Conservation (phyloP, 495 filamentous ascomycete genomes). For the Podospora pseudocomata region DNA sequence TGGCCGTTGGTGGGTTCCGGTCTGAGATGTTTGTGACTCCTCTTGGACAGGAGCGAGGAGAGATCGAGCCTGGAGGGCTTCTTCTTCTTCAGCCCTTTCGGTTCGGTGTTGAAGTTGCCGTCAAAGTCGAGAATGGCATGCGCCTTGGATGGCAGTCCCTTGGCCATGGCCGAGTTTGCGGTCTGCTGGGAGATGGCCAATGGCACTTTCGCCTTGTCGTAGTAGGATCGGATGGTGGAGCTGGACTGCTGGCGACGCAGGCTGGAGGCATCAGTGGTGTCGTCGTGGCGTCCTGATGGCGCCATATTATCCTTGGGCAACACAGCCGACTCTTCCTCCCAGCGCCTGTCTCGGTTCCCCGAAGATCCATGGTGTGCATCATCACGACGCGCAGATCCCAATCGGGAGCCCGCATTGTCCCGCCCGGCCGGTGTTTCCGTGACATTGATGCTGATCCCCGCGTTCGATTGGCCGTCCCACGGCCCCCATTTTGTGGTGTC, state of each 20-base stretch:
- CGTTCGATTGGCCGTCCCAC: constrained; percentile 45
- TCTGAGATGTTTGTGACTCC: constrained; percentile 20
- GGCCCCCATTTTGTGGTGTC: constrained; percentile 21
- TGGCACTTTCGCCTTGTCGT: constrained; percentile 50
- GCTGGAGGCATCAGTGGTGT: constrained; percentile 37
- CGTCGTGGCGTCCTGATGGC: constrained; percentile 24
- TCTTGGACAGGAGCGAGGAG: constrained; percentile 31
- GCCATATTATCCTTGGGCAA: constrained; percentile 33
- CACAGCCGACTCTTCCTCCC: constrained; percentile 50
- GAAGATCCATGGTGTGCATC: constrained; percentile 6
- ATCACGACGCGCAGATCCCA: constrained; percentile 16
- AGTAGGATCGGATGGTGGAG: constrained; percentile 51
- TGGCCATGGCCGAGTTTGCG: constrained; percentile 52
- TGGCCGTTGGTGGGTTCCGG: constrained; percentile 18
- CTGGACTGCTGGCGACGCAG: constrained; percentile 44
- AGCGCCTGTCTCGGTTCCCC: constrained; percentile 24
- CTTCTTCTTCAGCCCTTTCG: constrained; percentile 37
- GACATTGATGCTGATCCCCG: constrained; percentile 47
- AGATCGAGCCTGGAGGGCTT: constrained; percentile 50
- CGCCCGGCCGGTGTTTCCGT: constrained; percentile 39
- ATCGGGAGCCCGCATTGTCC: constrained; percentile 20
- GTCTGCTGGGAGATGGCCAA: constrained; percentile 54
- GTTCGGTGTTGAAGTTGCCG: constrained; percentile 16
- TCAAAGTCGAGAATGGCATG: constrained; percentile 43
- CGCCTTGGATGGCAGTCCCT: constrained; percentile 46